These are phyloP conservation scores for Tricholoma matsutake DNA, from an alignment of 768 basidiomycete species.

Conservation along the genomic window DNA sequence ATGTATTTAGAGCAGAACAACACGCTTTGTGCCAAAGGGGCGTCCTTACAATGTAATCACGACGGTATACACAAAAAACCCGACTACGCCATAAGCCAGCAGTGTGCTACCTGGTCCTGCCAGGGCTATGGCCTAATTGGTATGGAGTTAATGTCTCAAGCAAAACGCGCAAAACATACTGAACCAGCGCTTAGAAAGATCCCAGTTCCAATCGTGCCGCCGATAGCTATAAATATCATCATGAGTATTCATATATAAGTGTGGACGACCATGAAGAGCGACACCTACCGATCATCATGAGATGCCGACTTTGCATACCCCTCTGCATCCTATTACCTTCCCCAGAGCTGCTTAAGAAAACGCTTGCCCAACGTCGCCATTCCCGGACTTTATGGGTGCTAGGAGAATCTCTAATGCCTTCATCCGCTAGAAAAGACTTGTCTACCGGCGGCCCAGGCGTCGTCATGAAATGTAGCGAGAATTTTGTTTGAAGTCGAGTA, in stretches of 20 bases:
- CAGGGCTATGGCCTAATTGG: slow-evolving; percentile 48
- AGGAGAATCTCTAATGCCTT: not conserved
- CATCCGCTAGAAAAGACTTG: not conserved
- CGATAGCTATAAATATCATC: slow-evolving; percentile 38
- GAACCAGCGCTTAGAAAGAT: slow-evolving; percentile 61
- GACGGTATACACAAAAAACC: slow-evolving; percentile 56
- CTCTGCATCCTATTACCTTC: slow-evolving; percentile 23
- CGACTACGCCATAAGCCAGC: slow-evolving; percentile 57
- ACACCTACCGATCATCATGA: slow-evolving; percentile 31
- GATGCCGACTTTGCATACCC: slow-evolving; percentile 28
- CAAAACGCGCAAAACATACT: slow-evolving; percentile 23
- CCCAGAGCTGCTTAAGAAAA: slow-evolving; percentile 8
- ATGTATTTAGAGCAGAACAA: not conserved
- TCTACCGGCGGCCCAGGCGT: too few species aligned
- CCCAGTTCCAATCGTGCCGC: slow-evolving; percentile 58
- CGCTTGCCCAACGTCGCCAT: slow-evolving; percentile 4
- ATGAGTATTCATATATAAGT: not conserved
- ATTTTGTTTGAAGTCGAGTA: too few species aligned
- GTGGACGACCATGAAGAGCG: too few species aligned
- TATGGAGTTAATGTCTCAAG: too few species aligned
- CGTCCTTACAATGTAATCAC: slow-evolving; percentile 53
- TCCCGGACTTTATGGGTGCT: not conserved
- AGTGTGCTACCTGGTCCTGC: slow-evolving; percentile 64
- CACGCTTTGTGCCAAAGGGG: not conserved
- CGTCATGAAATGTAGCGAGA: not conserved